These are phyloP conservation scores for Serendipita sp. DNA, from an alignment of 768 basidiomycete genomes.

Conservation along the genomic window DNA sequence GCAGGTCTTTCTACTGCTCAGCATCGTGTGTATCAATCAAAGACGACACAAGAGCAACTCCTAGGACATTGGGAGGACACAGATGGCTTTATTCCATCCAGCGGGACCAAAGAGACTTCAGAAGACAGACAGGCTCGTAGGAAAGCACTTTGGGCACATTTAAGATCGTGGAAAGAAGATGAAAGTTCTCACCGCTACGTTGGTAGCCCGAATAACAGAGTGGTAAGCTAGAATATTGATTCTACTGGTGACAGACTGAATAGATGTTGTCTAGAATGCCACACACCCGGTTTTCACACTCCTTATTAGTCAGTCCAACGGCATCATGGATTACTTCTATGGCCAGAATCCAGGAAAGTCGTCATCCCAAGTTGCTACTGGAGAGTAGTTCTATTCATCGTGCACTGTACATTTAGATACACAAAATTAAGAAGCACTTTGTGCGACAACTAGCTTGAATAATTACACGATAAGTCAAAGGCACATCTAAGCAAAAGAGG, in stretches of 20 bases:
- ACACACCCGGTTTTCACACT: conserved; percentile 69
- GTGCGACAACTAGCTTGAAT: background rate
- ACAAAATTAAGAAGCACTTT: background rate
- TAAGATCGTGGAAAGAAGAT: conserved; percentile 53
- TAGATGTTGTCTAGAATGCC: conserved; percentile 40
- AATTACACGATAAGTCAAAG: background rate
- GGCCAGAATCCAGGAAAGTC: conserved; percentile 23
- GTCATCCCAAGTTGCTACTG: background rate
- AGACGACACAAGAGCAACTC: conserved; percentile 21
- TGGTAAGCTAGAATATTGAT: conserved; percentile 28
- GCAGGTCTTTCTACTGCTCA: conserved; percentile 82
- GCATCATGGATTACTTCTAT: conserved; percentile 60
- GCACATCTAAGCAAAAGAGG: background rate
- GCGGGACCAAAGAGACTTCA: background rate
- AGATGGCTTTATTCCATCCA: background rate
- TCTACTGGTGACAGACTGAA: background rate
- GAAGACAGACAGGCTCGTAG: background rate
- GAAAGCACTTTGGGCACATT: conserved; percentile 14
- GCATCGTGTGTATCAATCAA: conserved; percentile 46
- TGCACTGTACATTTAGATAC: background rate
- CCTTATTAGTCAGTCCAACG: conserved; percentile 48
- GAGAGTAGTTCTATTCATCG: too few relatives aligned
- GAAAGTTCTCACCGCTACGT: conserved; percentile 34
- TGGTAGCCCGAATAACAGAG: conserved; percentile 44
- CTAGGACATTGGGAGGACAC: conserved; percentile 23